phyloP scores from a whole-genome alignment of 805 yeast genomes.

The Candida qinlingensis region DNA sequence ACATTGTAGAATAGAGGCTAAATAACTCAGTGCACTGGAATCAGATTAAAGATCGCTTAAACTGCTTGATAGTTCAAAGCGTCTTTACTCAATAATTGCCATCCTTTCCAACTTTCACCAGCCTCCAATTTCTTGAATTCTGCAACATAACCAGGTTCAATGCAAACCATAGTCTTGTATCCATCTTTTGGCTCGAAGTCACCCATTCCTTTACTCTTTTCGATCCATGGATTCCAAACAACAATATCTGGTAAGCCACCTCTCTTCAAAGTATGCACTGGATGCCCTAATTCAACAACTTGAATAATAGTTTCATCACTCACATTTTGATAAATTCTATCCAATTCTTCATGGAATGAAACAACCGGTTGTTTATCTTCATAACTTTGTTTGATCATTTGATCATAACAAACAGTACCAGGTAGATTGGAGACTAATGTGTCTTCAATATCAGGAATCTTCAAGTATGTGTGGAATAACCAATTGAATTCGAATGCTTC shows the following conservation, averaged over 20 bases:
- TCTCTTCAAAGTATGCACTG: constrained; percentile 62
- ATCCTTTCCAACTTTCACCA: constrained; percentile 73
- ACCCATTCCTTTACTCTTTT: constrained; percentile 74
- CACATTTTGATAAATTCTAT: constrained; percentile 72
- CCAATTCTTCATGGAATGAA: constrained; percentile 72
- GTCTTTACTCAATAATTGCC: constrained; percentile 55
- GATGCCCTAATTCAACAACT: constrained; percentile 67
- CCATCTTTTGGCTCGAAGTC: constrained; percentile 89
- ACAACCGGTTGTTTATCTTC: constrained; percentile 72
- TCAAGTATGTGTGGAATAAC: constrained; percentile 88
- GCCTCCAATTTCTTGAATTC: constrained; percentile 59
- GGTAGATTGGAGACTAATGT: constrained; percentile 72
- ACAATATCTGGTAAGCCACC: constrained; percentile 62
- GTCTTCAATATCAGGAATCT: constrained; percentile 71
- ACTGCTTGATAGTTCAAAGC: constrained; percentile 56
- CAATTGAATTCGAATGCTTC: constrained; percentile 80
- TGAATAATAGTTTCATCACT: constrained; percentile 51
- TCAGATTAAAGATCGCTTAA: constrained; percentile 11
- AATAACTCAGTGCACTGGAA: background rate
- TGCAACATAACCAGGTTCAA: constrained; percentile 88
- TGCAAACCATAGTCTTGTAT: constrained; percentile 82
- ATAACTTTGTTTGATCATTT: constrained; percentile 57
- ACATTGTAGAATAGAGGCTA: background rate
- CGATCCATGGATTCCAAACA: constrained; percentile 97
- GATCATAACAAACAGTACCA: constrained; percentile 71